Conservation (phyloP, 768 basidiomycete species). For the Myochromella boudieri region DNA sequence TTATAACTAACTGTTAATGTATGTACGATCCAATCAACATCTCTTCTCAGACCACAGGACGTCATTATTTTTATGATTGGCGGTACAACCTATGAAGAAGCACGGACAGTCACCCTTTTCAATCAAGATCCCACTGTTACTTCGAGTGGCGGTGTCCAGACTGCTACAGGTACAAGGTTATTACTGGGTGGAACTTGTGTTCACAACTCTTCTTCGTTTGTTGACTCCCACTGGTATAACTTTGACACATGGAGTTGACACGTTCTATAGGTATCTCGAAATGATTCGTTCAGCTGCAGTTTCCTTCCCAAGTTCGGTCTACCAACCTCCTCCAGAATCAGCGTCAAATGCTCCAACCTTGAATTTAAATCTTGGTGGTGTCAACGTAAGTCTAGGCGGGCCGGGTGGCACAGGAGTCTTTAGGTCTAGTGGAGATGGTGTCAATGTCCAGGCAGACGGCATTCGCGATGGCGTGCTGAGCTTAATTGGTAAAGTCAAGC, state of each 20-base stretch:
- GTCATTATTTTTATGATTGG: slow-evolving; percentile 97
- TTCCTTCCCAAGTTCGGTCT: slow-evolving; percentile 63
- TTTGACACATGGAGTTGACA: slow-evolving; percentile 12
- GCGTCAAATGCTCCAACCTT: slow-evolving; percentile 73
- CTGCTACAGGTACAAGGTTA: slow-evolving; percentile 68
- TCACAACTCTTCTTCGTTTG: slow-evolving; percentile 90
- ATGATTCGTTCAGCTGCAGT: slow-evolving; percentile 79
- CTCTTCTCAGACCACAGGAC: slow-evolving; percentile 75
- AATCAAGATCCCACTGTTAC: slow-evolving; percentile 74
- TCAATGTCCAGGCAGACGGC: slow-evolving; percentile 81
- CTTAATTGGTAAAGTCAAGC: slow-evolving; percentile 86
- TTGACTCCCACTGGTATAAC: slow-evolving; percentile 2
- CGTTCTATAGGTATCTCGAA: slow-evolving; percentile 67
- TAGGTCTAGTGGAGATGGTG: slow-evolving; percentile 71
- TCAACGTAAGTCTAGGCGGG: slow-evolving; percentile 94
- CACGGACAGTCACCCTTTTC: slow-evolving; percentile 76
- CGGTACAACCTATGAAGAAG: slow-evolving; percentile 95
- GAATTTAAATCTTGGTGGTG: slow-evolving; percentile 89
- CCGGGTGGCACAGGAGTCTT: slow-evolving; percentile 82
- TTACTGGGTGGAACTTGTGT: slow-evolving; percentile 93
- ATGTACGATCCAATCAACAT: background rate
- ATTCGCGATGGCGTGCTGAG: slow-evolving; percentile 87
- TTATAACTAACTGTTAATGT: background rate
- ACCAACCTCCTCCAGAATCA: slow-evolving; percentile 75
- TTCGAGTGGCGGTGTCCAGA: slow-evolving; percentile 44